These are phyloP conservation scores for Viridothelium virens DNA, from an alignment of 495 filamentous ascomycete species.

Conservation along the genomic window DNA sequence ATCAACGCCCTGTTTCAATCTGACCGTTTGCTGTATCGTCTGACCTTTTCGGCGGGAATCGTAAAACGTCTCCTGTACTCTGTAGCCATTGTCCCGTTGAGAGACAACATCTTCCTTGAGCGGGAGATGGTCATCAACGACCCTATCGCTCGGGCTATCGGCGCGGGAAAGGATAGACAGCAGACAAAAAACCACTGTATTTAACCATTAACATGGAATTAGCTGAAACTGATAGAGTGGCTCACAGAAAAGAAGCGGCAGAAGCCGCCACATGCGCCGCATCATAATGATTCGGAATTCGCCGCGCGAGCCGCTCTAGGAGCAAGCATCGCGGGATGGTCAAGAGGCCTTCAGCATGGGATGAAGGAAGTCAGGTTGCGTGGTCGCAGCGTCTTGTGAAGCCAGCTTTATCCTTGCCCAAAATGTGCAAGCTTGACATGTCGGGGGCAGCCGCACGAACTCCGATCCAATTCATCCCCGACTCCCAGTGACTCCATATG, in stretches of 20 bases:
- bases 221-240: background rate
- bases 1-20: background rate
- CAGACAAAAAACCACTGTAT: background rate
- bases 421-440: background rate
- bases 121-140: background rate
- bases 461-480: background rate
- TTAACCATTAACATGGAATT: background rate
- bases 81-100: conserved; percentile 2
- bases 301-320: conserved; percentile 3
- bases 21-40: background rate
- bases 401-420: conserved; percentile 4
- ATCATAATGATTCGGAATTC: background rate
- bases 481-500: no score
- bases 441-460: background rate
- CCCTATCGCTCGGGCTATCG: background rate
- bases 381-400: conserved; percentile 3
- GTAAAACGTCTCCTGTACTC: conserved; percentile 1
- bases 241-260: conserved; percentile 14
- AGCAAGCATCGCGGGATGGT: background rate
- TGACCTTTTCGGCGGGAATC: background rate
- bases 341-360: background rate
- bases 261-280: conserved; percentile 2
- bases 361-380: background rate
- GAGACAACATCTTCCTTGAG: background rate
- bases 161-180: background rate